These are phyloP conservation scores for Pythium aristosporum DNA, from an alignment of 352 stramenopile species.

Conservation along the genomic window DNA sequence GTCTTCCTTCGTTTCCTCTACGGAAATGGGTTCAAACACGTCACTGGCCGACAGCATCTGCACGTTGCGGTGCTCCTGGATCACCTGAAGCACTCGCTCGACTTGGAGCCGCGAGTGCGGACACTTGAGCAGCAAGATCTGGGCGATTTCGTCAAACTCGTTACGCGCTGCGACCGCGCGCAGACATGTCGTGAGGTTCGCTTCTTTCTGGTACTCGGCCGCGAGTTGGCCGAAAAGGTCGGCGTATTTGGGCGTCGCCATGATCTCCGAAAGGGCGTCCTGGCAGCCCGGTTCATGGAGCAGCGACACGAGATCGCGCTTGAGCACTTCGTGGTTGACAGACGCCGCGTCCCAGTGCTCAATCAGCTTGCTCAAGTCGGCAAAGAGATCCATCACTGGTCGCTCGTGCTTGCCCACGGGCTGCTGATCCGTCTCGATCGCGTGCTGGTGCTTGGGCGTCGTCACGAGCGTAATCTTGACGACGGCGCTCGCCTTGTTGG, in stretches of 20 bases:
- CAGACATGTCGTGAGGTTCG: slow-evolving; percentile 54
- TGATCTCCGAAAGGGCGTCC: slow-evolving; percentile 71
- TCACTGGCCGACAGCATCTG: slow-evolving; percentile 71
- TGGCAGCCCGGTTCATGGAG: slow-evolving; percentile 76
- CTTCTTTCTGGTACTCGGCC: slow-evolving; percentile 56
- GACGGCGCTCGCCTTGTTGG: slow-evolving; percentile 46
- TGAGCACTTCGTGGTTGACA: slow-evolving; percentile 53
- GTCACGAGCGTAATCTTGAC: slow-evolving; percentile 73
- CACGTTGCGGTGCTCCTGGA: slow-evolving; percentile 67
- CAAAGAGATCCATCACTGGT: slow-evolving; percentile 68
- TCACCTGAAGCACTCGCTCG: slow-evolving; percentile 68
- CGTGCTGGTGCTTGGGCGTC: slow-evolving; percentile 30
- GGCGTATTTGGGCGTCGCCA: slow-evolving; percentile 65
- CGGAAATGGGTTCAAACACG: slow-evolving; percentile 68
- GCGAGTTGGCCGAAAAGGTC: slow-evolving; percentile 63
- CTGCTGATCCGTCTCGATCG: slow-evolving; percentile 33
- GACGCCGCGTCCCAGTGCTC: slow-evolving; percentile 64
- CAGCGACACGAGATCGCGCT: slow-evolving; percentile 70
- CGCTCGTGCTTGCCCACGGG: slow-evolving; percentile 56
- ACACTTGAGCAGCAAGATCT: slow-evolving; percentile 75
- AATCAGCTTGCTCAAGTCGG: slow-evolving; percentile 73
- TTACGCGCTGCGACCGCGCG: slow-evolving; percentile 44
- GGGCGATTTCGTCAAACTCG: slow-evolving; percentile 69
- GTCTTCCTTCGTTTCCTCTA: slow-evolving; percentile 72
- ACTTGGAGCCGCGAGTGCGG: slow-evolving; percentile 69